phyloP scores from a whole-genome alignment of 2,329 filamentous ascomycete genomes.

The Colletotrichum costaricense region DNA sequence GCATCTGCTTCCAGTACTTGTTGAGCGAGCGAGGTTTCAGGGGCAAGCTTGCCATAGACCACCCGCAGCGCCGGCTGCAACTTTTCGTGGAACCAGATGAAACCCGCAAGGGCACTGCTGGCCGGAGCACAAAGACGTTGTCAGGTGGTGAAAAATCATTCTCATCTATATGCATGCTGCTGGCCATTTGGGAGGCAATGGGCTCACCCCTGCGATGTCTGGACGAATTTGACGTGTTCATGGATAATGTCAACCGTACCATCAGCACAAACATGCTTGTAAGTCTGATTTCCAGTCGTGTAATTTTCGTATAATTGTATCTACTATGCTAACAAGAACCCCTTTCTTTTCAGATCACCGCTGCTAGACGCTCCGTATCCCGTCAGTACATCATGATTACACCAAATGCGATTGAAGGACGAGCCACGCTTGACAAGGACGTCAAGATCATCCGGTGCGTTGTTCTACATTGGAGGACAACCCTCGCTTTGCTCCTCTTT shows the following conservation, averaged over 20 bases:
- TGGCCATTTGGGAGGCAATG: slow-evolving; percentile 98
- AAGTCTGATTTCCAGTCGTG: slow-evolving; percentile 49
- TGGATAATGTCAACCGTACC: slow-evolving; percentile 96
- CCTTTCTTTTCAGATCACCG: slow-evolving; percentile 71
- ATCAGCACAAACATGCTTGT: slow-evolving; percentile 95
- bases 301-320: neutral
- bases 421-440: slow-evolving; percentile 70
- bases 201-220: slow-evolving; percentile 93
- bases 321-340: neutral
- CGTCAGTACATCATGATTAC: slow-evolving; percentile 97
- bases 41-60: slow-evolving; percentile 83
- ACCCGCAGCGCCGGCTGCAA: slow-evolving; percentile 78
- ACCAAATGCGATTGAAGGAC: slow-evolving; percentile 81
- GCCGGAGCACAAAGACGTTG: slow-evolving; percentile 88
- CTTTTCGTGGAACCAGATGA: slow-evolving; percentile 80
- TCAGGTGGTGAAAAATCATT: slow-evolving; percentile 98
- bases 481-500: neutral
- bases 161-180: slow-evolving; percentile 91
- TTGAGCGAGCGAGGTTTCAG: slow-evolving; percentile 91
- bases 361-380: slow-evolving; percentile 86
- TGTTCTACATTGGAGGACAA: neutral
- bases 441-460: slow-evolving; percentile 81
- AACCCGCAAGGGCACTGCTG: slow-evolving; percentile 75
- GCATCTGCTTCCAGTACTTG: slow-evolving; percentile 87
- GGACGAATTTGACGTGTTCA: slow-evolving; percentile 99